A percentile compares a stretch with the other conserved stretches of the same genome.
Conservation (phyloP, 345 rosid genomes). For the Mercurialis annua region DNA sequence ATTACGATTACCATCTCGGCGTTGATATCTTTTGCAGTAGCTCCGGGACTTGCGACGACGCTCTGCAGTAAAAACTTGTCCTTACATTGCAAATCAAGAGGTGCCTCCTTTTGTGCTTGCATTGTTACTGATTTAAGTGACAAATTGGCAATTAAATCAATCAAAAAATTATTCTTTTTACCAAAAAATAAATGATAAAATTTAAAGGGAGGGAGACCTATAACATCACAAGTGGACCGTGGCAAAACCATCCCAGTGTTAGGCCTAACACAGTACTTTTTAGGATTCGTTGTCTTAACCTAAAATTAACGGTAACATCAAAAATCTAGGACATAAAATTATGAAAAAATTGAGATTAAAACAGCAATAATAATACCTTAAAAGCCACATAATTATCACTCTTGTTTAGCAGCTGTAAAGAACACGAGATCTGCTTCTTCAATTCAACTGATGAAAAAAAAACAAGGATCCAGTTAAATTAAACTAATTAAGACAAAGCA, state of each 20-base stretch:
- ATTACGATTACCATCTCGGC: slow-evolving; percentile 57
- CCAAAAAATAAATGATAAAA: neutral
- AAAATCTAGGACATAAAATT: neutral
- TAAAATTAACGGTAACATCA: slow-evolving; percentile 19
- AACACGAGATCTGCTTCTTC: slow-evolving; percentile 78
- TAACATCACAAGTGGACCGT: slow-evolving; percentile 65
- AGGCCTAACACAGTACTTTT: slow-evolving; percentile 83
- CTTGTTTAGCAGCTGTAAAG: slow-evolving; percentile 61
- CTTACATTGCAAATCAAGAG: slow-evolving; percentile 80
- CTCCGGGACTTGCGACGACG: slow-evolving; percentile 54
- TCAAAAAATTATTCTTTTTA: slow-evolving; percentile 9
- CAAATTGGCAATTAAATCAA: slow-evolving; percentile 4
- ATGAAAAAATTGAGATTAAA: neutral
- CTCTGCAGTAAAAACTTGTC: slow-evolving; percentile 83
- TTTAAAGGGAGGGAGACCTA: slow-evolving; percentile 37
- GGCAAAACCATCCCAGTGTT: slow-evolving; percentile 80
- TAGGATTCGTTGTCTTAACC: slow-evolving; percentile 93
- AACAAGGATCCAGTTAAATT: slow-evolving; percentile 16
- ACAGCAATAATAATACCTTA: slow-evolving; percentile 44
- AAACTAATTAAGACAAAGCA: neutral
- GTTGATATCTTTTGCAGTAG: slow-evolving; percentile 56
- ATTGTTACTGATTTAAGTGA: slow-evolving; percentile 58
- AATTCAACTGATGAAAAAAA: slow-evolving; percentile 45
- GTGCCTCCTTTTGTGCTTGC: slow-evolving; percentile 91
- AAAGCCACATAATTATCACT: slow-evolving; percentile 69